These are phyloP conservation scores for Cornus kousa DNA, from an alignment of 148 eudicot genomes.

Conservation along the genomic window DNA sequence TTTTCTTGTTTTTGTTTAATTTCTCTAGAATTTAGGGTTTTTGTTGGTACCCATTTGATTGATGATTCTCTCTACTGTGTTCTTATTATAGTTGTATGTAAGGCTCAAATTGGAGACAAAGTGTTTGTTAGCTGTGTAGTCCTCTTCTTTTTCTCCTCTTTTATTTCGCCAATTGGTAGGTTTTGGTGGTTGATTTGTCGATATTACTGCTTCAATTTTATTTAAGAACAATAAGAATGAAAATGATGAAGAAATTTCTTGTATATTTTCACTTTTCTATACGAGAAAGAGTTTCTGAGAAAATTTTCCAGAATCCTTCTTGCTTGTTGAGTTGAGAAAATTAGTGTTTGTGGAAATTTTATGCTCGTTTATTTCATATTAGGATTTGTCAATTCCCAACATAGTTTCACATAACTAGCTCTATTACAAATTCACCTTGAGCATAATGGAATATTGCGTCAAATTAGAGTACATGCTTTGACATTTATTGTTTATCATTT, in stretches of 20 bases:
- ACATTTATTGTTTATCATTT: background rate
- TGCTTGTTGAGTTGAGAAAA: background rate
- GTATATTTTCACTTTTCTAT: background rate
- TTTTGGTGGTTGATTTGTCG: background rate
- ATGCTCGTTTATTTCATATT: background rate
- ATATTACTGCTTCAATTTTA: background rate
- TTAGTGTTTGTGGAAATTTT: background rate
- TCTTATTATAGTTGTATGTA: background rate
- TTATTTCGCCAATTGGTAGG: background rate
- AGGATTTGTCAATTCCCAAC: conserved; percentile 4
- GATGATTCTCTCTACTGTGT: background rate
- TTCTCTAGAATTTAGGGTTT: background rate
- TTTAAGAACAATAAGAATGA: background rate
- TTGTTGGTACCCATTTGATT: background rate
- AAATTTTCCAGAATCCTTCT: background rate
- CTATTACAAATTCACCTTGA: background rate
- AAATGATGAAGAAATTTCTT: background rate
- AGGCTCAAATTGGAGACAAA: background rate
- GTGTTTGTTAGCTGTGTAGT: background rate
- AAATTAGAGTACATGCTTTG: background rate
- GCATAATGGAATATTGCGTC: background rate
- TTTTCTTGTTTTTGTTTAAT: background rate
- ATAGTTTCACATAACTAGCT: background rate
- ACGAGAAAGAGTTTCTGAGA: background rate
- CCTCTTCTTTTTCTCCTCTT: background rate